Evolutionary conservation across 805 yeast species (phyloP).

Genomic region (Saccharomycopsis selenospora): DNA sequence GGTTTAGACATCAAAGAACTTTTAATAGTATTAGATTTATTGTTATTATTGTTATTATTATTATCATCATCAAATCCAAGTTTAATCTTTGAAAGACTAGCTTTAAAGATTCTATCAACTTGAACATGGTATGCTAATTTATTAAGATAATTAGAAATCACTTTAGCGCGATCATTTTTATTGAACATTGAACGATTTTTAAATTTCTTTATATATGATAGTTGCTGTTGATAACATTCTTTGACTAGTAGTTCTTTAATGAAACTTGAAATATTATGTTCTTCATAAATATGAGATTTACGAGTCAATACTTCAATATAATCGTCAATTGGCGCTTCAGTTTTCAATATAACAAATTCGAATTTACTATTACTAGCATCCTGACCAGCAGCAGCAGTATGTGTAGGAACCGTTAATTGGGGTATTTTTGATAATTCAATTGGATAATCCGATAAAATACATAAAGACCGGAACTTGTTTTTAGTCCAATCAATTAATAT

Average conservation of each 20-base stretch:
- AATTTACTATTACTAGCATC: constrained; percentile 23
- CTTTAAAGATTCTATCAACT: constrained; percentile 55
- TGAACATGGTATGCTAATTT: constrained; percentile 55
- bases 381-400: constrained; percentile 6
- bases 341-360: constrained; percentile 33
- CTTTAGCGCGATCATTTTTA: constrained; percentile 36
- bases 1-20: no score
- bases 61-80: no score
- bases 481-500: constrained; percentile 59
- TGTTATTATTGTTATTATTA: no score
- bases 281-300: constrained; percentile 46
- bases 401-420: constrained; percentile 11
- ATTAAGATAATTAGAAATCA: constrained; percentile 42
- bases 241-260: constrained; percentile 35
- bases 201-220: constrained; percentile 21
- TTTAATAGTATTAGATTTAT: no score
- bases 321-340: constrained; percentile 37
- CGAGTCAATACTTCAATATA: constrained; percentile 38
- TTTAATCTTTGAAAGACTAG: constrained; percentile 22
- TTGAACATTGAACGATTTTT: constrained; percentile 24
- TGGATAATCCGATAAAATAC: constrained; percentile 48
- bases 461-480: constrained; percentile 56
- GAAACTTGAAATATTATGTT: constrained; percentile 40
- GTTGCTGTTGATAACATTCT: constrained; percentile 27
- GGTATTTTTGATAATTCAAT: constrained; percentile 30